These are phyloP conservation scores for Coemansia umbellata DNA, from an alignment of 192 early-diverging fungal species.

Conservation along the genomic window DNA sequence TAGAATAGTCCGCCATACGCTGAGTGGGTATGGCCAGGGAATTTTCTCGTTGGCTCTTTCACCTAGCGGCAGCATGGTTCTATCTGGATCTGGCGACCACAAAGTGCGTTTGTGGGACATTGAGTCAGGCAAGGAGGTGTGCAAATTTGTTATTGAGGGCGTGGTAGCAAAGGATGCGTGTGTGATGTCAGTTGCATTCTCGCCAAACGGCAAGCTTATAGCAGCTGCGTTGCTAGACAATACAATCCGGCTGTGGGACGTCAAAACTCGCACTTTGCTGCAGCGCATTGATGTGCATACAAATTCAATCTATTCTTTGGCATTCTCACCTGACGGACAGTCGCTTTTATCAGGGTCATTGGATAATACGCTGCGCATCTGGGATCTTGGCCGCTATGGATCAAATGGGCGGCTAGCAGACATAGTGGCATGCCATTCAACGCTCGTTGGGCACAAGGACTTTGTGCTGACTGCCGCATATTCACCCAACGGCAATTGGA, in stretches of 20 bases:
- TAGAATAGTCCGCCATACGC: constrained; percentile 59
- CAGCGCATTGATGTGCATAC: constrained; percentile 93
- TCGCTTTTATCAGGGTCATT: constrained; percentile 87
- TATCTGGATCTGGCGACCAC: constrained; percentile 84
- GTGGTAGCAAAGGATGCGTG: constrained; percentile 81
- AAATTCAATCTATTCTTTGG: constrained; percentile 92
- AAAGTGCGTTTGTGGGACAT: constrained; percentile 87
- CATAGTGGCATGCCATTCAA: constrained; percentile 33
- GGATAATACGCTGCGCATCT: constrained; percentile 88
- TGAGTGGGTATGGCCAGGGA: constrained; percentile 90
- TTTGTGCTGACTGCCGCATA: constrained; percentile 95
- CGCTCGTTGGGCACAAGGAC: constrained; percentile 73
- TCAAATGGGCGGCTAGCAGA: constrained; percentile 19
- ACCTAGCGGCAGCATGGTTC: constrained; percentile 79
- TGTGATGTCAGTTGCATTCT: constrained; percentile 92
- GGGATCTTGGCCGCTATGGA: constrained; percentile 69
- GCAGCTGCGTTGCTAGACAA: constrained; percentile 90
- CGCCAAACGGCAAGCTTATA: constrained; percentile 80
- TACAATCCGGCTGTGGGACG: constrained; percentile 91
- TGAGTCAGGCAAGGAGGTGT: constrained; percentile 66
- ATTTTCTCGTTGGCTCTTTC: constrained; percentile 96
- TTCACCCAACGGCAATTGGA: constrained; percentile 80
- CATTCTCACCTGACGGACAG: constrained; percentile 90
- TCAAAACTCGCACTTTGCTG: constrained; percentile 58
- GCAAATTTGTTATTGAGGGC: constrained; percentile 73